phyloP scores from a whole-genome alignment of 139 green algal genomes.

The Coelastrella sp. region DNA sequence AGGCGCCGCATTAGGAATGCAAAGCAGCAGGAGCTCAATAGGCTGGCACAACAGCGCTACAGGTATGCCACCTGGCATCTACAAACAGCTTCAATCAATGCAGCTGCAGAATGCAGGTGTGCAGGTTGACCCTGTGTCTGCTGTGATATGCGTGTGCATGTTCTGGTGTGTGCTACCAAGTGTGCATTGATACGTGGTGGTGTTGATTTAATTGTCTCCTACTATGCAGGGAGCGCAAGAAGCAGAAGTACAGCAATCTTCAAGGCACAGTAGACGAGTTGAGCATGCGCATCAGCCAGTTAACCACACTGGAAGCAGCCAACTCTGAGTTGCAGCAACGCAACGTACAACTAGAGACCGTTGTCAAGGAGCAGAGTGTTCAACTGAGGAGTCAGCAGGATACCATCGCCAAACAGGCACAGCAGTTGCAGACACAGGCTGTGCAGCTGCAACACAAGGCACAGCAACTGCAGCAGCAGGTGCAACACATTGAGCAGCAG shows the following conservation, averaged over 20 bases:
- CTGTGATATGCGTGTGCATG: neutral
- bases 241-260: slow-evolving; percentile 58
- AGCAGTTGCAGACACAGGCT: slow-evolving; percentile 36
- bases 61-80: slow-evolving; percentile 36
- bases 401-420: slow-evolving; percentile 37
- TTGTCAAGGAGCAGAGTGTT: slow-evolving; percentile 25
- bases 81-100: neutral
- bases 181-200: too few relatives aligned
- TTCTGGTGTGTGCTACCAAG: too few relatives aligned
- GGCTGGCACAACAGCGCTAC: slow-evolving; percentile 63
- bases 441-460: neutral
- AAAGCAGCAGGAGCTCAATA: slow-evolving; percentile 63
- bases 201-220: too few relatives aligned
- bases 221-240: slow-evolving; percentile 59
- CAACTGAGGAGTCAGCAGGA: slow-evolving; percentile 34
- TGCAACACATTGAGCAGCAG: slow-evolving; percentile 28
- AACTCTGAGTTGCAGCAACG: slow-evolving; percentile 43
- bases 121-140: neutral
- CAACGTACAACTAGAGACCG: slow-evolving; percentile 25
- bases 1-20: slow-evolving; percentile 54
- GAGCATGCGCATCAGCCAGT: slow-evolving; percentile 31
- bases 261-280: slow-evolving; percentile 52
- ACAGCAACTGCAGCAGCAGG: slow-evolving; percentile 30
- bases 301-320: slow-evolving; percentile 46
- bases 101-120: too few relatives aligned